Conservation (phyloP, 768 basidiomycete genomes). For the Pleurotus salmoneostramineus region DNA sequence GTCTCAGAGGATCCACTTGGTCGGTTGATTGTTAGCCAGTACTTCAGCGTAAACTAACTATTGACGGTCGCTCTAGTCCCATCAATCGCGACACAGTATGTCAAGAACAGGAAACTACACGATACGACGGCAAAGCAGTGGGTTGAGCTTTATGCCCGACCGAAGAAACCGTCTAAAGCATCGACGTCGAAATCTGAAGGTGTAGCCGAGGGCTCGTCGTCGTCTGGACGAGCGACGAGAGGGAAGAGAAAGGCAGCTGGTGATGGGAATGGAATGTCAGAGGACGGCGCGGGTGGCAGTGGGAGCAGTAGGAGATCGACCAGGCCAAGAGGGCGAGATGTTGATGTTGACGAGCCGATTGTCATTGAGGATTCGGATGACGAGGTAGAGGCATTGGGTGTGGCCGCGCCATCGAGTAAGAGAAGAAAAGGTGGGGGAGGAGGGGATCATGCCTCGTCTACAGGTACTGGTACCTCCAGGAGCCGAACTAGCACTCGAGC, state of each 20-base stretch:
- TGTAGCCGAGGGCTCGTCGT: constrained; percentile 14
- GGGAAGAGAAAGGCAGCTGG: constrained; percentile 29
- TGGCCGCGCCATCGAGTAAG: constrained; percentile 15
- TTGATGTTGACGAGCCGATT: constrained; percentile 15
- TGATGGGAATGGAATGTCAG: neutral
- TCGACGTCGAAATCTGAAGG: constrained; percentile 26
- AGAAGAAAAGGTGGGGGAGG: constrained; percentile 30
- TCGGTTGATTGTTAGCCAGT: too few species aligned
- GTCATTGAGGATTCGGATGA: constrained; percentile 26
- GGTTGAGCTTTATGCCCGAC: constrained; percentile 69
- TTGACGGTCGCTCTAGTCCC: constrained; percentile 41
- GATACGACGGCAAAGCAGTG: constrained; percentile 77
- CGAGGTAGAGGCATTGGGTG: neutral
- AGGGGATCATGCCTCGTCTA: neutral
- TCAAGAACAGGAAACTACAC: constrained; percentile 62
- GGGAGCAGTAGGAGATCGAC: constrained; percentile 9
- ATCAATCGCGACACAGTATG: constrained; percentile 67
- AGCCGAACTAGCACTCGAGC: constrained; percentile 12
- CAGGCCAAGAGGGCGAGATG: neutral
- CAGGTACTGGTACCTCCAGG: constrained; percentile 1
- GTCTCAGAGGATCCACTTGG: constrained; percentile 66
- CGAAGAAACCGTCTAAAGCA: constrained; percentile 15
- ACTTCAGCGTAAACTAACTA: too few species aligned
- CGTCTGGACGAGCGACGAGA: constrained; percentile 18
- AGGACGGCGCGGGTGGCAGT: neutral